These are phyloP conservation scores for Sapria himalayana DNA, from an alignment of 345 rosid genomes.

Conservation along the genomic window DNA sequence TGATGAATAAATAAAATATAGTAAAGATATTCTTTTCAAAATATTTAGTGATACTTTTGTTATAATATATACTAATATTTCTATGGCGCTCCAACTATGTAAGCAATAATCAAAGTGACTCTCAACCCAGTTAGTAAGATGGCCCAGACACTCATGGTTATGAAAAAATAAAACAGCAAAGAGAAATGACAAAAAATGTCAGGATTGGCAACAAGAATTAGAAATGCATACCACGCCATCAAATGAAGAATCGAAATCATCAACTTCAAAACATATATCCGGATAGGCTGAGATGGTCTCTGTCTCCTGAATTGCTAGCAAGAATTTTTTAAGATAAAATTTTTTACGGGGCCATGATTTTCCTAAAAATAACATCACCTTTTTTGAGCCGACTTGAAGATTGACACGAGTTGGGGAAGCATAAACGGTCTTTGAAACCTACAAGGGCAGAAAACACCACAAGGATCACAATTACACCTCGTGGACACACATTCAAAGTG, in stretches of 20 bases:
- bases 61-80: too few relatives aligned
- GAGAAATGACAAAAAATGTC: conserved; percentile 4
- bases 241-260: conserved; percentile 92
- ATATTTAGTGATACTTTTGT: too few relatives aligned
- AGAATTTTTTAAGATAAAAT: conserved; percentile 8
- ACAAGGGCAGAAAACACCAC: too few relatives aligned
- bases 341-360: conserved; percentile 1
- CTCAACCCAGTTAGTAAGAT: too few relatives aligned
- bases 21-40: too few relatives aligned
- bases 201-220: too few relatives aligned
- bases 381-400: conserved; percentile 81
- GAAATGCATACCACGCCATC: conserved; percentile 93
- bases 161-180: neutral
- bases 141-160: too few relatives aligned
- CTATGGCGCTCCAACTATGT: too few relatives aligned
- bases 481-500: too few relatives aligned
- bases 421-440: conserved; percentile 91
- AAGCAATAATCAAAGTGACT: too few relatives aligned
- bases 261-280: conserved; percentile 87
- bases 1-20: too few relatives aligned
- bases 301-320: conserved; percentile 35
- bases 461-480: too few relatives aligned
- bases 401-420: conserved; percentile 93
- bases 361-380: conserved; percentile 26
- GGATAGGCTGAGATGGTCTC: conserved; percentile 94